Conservation (phyloP, 257 asterid genomes). For the Ilex asprella region DNA sequence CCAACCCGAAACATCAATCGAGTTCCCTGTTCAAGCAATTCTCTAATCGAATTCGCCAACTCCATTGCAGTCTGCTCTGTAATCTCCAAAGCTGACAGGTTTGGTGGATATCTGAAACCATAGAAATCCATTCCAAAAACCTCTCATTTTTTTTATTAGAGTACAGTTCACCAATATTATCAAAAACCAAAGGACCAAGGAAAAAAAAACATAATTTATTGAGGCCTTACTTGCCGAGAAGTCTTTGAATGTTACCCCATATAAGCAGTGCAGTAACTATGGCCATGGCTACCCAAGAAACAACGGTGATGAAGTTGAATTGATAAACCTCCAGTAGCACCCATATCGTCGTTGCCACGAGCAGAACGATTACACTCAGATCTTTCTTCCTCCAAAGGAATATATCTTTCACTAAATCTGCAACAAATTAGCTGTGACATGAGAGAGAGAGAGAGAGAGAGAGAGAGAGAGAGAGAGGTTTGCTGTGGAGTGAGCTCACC, state of each 20-base stretch:
- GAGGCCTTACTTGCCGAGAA: constrained; percentile 38
- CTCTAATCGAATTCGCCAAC: constrained; percentile 24
- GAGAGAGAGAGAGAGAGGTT: not conserved
- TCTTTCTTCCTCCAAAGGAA: constrained; percentile 53
- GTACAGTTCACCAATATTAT: no score
- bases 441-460: constrained; percentile 1
- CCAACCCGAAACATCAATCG: constrained; percentile 42
- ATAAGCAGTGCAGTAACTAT: constrained; percentile 28
- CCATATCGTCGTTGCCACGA: constrained; percentile 42
- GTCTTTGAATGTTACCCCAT: constrained; percentile 43
- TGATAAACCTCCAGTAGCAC: constrained; percentile 36
- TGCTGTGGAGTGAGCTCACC: constrained; percentile 5
- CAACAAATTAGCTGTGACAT: not conserved
- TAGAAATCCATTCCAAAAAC: not conserved
- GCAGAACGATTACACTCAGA: constrained; percentile 23
- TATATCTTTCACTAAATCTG: constrained; percentile 38
- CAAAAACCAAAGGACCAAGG: no score
- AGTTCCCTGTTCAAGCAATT: constrained; percentile 21
- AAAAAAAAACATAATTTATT: no score
- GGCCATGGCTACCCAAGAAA: constrained; percentile 46
- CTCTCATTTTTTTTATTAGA: no score
- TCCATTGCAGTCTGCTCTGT: constrained; percentile 32
- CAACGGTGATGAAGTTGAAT: constrained; percentile 34
- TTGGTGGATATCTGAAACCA: constrained; percentile 41
- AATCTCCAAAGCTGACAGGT: constrained; percentile 41